Conservation (phyloP, 768 basidiomycete genomes). For the Phallus indusiatus region DNA sequence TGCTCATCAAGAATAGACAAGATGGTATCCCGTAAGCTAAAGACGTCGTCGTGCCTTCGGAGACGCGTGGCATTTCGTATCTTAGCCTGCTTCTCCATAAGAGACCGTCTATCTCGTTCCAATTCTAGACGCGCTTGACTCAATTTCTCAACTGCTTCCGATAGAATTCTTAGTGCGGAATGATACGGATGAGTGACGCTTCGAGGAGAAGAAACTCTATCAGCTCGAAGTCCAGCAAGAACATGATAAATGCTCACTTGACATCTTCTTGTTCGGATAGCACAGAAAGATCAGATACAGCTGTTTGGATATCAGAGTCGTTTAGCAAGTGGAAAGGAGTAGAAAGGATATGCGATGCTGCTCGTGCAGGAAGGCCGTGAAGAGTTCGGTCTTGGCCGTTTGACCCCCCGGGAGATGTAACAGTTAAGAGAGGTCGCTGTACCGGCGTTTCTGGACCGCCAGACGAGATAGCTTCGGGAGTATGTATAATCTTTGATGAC, state of each 20-base stretch:
- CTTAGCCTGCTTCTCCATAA: slow-evolving; percentile 53
- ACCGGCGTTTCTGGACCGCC: slow-evolving; percentile 24
- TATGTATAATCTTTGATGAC: slow-evolving; percentile 23
- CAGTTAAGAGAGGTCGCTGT: slow-evolving; percentile 1
- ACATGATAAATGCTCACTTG: background rate
- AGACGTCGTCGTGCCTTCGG: background rate
- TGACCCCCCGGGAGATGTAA: slow-evolving; percentile 5
- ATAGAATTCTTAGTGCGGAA: slow-evolving; percentile 57
- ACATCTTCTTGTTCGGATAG: slow-evolving; percentile 7
- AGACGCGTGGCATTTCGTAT: slow-evolving; percentile 28
- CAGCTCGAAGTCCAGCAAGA: slow-evolving; percentile 12
- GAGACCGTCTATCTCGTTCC: slow-evolving; percentile 42
- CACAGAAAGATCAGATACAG: slow-evolving; percentile 39
- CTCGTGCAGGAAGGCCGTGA: slow-evolving; percentile 9
- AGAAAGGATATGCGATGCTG: slow-evolving; percentile 42
- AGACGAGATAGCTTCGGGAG: slow-evolving; percentile 13
- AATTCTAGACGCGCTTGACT: slow-evolving; percentile 50
- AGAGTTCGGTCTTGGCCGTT: slow-evolving; percentile 5
- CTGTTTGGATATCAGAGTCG: slow-evolving; percentile 61
- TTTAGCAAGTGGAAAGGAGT: slow-evolving; percentile 73
- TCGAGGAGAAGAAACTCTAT: slow-evolving; percentile 38
- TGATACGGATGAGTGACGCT: slow-evolving; percentile 50
- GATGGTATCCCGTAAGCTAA: background rate
- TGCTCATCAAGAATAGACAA: background rate
- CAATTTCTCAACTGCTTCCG: slow-evolving; percentile 53